Conservation (phyloP, 495 filamentous ascomycete species). For the Neurospora sp. region DNA sequence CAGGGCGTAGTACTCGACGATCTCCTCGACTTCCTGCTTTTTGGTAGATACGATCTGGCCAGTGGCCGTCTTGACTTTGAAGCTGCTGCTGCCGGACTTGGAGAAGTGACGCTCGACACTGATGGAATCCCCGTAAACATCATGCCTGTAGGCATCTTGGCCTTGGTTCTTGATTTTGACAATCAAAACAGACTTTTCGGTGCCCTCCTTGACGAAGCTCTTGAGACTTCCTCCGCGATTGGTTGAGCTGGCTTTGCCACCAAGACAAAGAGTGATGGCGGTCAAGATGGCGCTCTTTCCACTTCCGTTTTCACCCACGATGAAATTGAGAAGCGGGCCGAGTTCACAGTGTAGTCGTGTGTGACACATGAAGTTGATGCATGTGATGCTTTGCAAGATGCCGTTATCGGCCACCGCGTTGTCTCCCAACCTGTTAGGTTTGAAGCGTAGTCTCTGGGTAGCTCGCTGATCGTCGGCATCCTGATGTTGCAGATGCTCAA, state of each 20-base stretch:
- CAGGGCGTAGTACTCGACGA: slow-evolving; percentile 83
- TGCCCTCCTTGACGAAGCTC: slow-evolving; percentile 83
- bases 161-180: slow-evolving; percentile 88
- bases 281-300: slow-evolving; percentile 98
- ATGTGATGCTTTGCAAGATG: slow-evolving; percentile 73
- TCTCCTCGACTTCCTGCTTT: slow-evolving; percentile 81
- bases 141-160: slow-evolving; percentile 69
- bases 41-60: slow-evolving; percentile 71
- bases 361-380: slow-evolving; percentile 95
- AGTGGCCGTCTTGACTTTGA: slow-evolving; percentile 69
- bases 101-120: slow-evolving; percentile 83
- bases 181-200: slow-evolving; percentile 45
- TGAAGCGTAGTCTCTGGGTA: slow-evolving; percentile 58
- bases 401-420: slow-evolving; percentile 74
- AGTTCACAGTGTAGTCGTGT: slow-evolving; percentile 65
- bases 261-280: slow-evolving; percentile 85
- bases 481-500: slow-evolving; percentile 42
- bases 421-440: slow-evolving; percentile 42
- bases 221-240: slow-evolving; percentile 89
- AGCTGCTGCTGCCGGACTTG: slow-evolving; percentile 64
- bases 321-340: slow-evolving; percentile 92
- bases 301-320: slow-evolving; percentile 94
- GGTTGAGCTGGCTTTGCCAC: slow-evolving; percentile 89
- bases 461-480: slow-evolving; percentile 54
- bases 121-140: slow-evolving; percentile 77